Evolutionary conservation across 345 rosid genomes (phyloP).

Genomic region (Anacardium occidentale): DNA sequence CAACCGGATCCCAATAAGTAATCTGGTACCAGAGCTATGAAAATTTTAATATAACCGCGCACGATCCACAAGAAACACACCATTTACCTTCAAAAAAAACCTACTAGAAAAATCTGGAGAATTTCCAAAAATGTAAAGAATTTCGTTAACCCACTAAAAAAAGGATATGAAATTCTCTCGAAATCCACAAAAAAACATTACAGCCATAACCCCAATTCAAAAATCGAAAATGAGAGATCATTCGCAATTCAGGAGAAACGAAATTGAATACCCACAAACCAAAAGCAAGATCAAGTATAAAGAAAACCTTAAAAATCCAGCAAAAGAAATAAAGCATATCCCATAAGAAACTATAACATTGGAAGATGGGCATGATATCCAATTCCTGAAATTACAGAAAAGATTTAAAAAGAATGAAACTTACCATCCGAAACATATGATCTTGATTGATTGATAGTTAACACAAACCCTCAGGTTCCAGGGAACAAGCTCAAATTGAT

Average conservation of each 20-base stretch:
- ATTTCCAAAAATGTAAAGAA: neutral
- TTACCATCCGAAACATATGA: neutral
- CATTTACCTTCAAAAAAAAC: neutral
- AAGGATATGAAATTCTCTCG: neutral
- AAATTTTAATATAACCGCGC: neutral
- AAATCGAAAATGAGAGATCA: neutral
- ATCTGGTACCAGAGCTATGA: neutral
- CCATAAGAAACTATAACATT: neutral
- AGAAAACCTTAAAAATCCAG: neutral
- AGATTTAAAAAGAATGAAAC: neutral
- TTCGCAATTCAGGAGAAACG: neutral
- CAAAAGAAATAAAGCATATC: neutral
- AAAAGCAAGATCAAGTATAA: neutral
- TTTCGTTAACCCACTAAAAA: neutral
- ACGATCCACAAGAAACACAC: neutral
- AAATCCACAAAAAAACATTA: neutral
- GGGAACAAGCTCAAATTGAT: neutral
- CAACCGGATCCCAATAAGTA: neutral
- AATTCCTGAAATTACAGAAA: neutral
- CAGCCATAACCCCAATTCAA: neutral
- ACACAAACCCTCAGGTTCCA: conserved; percentile 9
- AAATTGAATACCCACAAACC: neutral
- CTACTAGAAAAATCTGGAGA: neutral
- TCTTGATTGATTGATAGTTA: conserved; percentile 11
- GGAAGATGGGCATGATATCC: neutral